These are phyloP conservation scores for Ceriops zippeliana DNA, from an alignment of 345 rosid genomes.

Conservation along the genomic window DNA sequence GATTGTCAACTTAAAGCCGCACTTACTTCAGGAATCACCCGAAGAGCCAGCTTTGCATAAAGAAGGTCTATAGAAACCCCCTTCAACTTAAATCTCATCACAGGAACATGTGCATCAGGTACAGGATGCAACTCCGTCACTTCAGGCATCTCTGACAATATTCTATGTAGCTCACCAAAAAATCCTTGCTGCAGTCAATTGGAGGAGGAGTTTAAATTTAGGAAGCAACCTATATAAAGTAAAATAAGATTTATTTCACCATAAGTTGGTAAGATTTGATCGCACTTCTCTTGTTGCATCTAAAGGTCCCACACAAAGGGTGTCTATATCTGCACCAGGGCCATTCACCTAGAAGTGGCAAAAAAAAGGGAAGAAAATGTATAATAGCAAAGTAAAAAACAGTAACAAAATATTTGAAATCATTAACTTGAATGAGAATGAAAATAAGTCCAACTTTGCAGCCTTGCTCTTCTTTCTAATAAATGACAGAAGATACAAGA, in stretches of 20 bases:
- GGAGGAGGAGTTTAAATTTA: slow-evolving; percentile 19
- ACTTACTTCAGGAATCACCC: slow-evolving; percentile 95
- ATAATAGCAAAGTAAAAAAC: neutral
- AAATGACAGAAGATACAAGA: too few relatives aligned
- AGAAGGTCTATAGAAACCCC: slow-evolving; percentile 96
- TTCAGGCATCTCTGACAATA: slow-evolving; percentile 90
- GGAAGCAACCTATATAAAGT: slow-evolving; percentile 13
- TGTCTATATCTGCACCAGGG: slow-evolving; percentile 98
- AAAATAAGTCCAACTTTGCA: neutral
- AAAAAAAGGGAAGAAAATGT: slow-evolving; percentile 6
- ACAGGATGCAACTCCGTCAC: slow-evolving; percentile 95
- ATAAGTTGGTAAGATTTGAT: slow-evolving; percentile 31
- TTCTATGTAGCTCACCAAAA: slow-evolving; percentile 75
- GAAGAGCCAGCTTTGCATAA: slow-evolving; percentile 84
- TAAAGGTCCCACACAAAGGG: slow-evolving; percentile 92
- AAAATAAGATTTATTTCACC: slow-evolving; percentile 15
- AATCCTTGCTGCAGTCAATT: slow-evolving; percentile 71
- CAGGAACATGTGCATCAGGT: slow-evolving; percentile 98
- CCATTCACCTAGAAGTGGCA: slow-evolving; percentile 70
- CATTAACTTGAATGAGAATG: neutral
- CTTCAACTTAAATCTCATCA: slow-evolving; percentile 79
- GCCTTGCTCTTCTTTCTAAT: neutral
- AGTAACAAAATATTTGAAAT: slow-evolving; percentile 5
- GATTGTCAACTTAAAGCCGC: slow-evolving; percentile 13
- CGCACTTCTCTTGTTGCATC: slow-evolving; percentile 92